Conservation (phyloP, 225 moss, liverwort and hornwort species). For the Takakia lepidozioides region DNA sequence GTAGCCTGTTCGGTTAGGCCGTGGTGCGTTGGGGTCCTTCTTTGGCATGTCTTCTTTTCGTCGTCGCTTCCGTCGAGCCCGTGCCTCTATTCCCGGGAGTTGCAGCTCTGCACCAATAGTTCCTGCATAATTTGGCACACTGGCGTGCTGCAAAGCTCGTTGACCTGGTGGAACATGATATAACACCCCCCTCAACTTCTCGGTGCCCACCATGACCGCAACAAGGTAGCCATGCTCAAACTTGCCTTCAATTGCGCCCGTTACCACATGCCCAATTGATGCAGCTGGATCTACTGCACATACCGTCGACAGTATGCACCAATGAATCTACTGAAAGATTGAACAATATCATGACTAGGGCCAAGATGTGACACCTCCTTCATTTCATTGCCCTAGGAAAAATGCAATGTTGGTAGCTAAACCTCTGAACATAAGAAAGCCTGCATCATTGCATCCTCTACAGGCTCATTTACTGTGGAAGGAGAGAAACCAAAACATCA, state of each 20-base stretch:
- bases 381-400: too few species aligned
- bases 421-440: too few species aligned
- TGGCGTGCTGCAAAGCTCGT: slow-evolving; percentile 45
- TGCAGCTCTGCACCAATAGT: slow-evolving; percentile 25
- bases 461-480: too few species aligned
- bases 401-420: too few species aligned
- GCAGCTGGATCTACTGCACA: slow-evolving; percentile 17
- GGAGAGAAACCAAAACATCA: too few species aligned
- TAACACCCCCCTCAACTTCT: slow-evolving; percentile 68
- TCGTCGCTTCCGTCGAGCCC: slow-evolving; percentile 50
- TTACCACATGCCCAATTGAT: slow-evolving; percentile 44
- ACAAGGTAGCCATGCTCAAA: slow-evolving; percentile 82
- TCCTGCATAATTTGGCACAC: slow-evolving; percentile 33
- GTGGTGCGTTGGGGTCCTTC: slow-evolving; percentile 93
- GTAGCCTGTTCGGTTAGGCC: slow-evolving; percentile 83
- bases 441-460: too few species aligned
- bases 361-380: too few species aligned
- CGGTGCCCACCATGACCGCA: slow-evolving; percentile 61
- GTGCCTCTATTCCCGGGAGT: slow-evolving; percentile 14
- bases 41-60: slow-evolving; percentile 69
- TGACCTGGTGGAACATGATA: slow-evolving; percentile 64
- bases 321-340: too few species aligned
- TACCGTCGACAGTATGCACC: too few species aligned
- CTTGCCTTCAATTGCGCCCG: slow-evolving; percentile 75
- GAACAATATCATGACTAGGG: neutral